These are phyloP conservation scores for Dunaliella primolecta DNA, from an alignment of 139 green algal species.

Conservation along the genomic window DNA sequence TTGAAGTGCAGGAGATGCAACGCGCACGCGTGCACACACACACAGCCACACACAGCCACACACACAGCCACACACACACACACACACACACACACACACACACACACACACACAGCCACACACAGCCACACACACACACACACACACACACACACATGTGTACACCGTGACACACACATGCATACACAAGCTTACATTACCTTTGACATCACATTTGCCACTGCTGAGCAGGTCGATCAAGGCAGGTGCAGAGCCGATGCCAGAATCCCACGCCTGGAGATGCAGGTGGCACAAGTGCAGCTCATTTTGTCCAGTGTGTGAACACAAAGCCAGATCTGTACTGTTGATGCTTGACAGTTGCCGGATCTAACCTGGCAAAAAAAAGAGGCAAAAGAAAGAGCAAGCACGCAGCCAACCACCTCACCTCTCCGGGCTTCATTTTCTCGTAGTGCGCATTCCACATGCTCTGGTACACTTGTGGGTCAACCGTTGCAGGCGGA, in stretches of 20 bases:
- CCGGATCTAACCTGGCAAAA: too few relatives aligned
- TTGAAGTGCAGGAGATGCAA: too few relatives aligned
- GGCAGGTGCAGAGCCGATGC: neutral
- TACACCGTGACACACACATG: too few relatives aligned
- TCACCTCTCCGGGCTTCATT: neutral
- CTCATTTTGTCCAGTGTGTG: too few relatives aligned
- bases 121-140: neutral
- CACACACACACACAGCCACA: neutral
- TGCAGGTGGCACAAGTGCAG: too few relatives aligned
- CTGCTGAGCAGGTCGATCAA: neutral
- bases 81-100: neutral
- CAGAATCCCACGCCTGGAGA: neutral
- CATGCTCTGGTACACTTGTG: neutral
- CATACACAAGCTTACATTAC: neutral
- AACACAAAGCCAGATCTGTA: too few relatives aligned
- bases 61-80: neutral
- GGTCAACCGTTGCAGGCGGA: neutral
- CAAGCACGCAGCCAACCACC: too few relatives aligned
- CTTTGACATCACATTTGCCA: neutral
- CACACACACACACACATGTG: neutral
- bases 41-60: neutral
- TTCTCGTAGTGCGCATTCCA: neutral
- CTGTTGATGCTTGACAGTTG: too few relatives aligned
- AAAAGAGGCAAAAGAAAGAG: too few relatives aligned
- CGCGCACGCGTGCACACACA: neutral